Base-by-base conservation (phyloP, 2,329 filamentous ascomycete genomes). In the Cercospora sp. region DNA sequence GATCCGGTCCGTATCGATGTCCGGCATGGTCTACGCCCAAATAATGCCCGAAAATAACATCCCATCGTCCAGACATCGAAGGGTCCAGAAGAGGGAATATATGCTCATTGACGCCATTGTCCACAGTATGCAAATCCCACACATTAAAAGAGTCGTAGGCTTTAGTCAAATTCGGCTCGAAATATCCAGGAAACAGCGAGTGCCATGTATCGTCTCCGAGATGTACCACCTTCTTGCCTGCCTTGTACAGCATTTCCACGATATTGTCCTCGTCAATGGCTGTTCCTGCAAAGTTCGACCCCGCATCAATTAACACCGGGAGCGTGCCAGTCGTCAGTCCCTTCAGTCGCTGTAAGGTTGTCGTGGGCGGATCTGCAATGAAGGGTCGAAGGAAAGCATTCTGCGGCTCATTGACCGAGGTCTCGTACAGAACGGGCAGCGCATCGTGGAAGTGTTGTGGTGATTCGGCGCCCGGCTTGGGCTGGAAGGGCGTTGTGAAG, bases 121-220 rank as follows among this genome's bases (percentile, higher is more conserved):
- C 95, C 2, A 99, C 92, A 0, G 95, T 98, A 79, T 98, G 93
- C 74, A 99, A 81, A 79, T 99, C 95, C 93, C 93, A 97, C 6
- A 98, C 95, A 77, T 98, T 97, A 82, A 99, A 97, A 70, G 94
- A 98, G 79, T 98, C 94, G 79, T 97, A 99, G 0, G 95, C 88
- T 74, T 86, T 88, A 73, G 94, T 97, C 66, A 97, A 88, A 66
- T 94, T 91, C 8, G 89, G 83, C 78, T 97, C 90, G 75, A 99
- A 99, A 79, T 96, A 93, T n/a, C 86, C 92, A 0, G 95, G 95
- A 78, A 98, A 99, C 16, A 99, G 83, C 53, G 92, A 87, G 72
- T 93, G 91, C 95, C 95, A 99, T 4, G 95, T 99, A 80, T 99
- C 94, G 79, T 99, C 95, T n/a, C 95, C 95, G 43, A 99, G 83